These are phyloP conservation scores for Trichophyton rubrum DNA, from an alignment of 2,329 filamentous ascomycete genomes.

Conservation along the genomic window DNA sequence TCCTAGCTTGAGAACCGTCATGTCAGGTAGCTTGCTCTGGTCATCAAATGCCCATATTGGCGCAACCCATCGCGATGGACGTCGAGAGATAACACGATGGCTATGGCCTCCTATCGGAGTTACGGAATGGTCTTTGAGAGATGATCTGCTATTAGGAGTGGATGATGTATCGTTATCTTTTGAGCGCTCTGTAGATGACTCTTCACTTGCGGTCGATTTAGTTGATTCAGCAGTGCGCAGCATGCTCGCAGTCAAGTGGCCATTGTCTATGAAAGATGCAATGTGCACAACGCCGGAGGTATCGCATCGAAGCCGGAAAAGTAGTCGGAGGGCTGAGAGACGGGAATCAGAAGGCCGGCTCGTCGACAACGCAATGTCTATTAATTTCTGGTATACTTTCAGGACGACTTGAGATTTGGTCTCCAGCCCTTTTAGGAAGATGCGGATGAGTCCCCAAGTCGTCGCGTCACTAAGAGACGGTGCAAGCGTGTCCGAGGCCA, in stretches of 20 bases:
- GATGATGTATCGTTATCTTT: conserved; percentile 25
- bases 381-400: conserved; percentile 49
- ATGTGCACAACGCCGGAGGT: conserved; percentile 66
- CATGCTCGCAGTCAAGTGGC: conserved; percentile 58
- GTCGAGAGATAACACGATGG: conserved; percentile 23
- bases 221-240: conserved; percentile 49
- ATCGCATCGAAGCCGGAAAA: conserved; percentile 75
- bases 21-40: conserved; percentile 42
- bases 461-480: conserved; percentile 48
- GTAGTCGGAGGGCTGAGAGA: conserved; percentile 59
- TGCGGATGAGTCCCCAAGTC: conserved; percentile 55
- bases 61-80: conserved; percentile 27
- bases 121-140: conserved; percentile 21
- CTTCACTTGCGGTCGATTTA: conserved; percentile 33
- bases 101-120: conserved; percentile 22
- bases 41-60: conserved; percentile 48
- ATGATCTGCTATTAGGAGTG: conserved; percentile 20
- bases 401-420: conserved; percentile 52
- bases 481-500: conserved; percentile 21
- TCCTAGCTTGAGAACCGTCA: conserved; percentile 38
- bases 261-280: conserved; percentile 56
- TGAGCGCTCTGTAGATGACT: conserved; percentile 26
- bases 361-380: conserved; percentile 50
- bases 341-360: conserved; percentile 56
- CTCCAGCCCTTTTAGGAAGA: conserved; percentile 65